Conservation (phyloP, 2,329 filamentous ascomycete species). For the Fusarium compactum region DNA sequence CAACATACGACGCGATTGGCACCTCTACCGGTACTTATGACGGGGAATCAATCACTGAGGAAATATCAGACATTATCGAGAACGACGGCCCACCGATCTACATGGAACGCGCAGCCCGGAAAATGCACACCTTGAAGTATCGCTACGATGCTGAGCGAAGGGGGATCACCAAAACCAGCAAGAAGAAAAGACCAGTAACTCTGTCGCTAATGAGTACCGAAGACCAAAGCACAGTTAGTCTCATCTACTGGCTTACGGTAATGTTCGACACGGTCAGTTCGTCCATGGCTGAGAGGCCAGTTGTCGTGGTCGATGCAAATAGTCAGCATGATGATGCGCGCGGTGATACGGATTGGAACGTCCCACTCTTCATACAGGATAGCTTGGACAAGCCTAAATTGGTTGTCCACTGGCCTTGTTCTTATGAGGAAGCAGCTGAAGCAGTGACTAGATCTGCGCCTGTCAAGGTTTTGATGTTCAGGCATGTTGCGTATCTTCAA, state of each 20-base stretch:
- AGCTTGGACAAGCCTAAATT: constrained; percentile 16
- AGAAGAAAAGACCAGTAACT: constrained; percentile 3
- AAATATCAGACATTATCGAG: constrained; percentile 32
- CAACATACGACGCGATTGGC: background rate
- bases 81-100: constrained; percentile 40
- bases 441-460: constrained; percentile 65
- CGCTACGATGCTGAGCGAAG: constrained; percentile 36
- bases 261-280: constrained; percentile 70
- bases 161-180: constrained; percentile 15
- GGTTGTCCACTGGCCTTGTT: constrained; percentile 63
- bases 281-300: constrained; percentile 58
- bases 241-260: constrained; percentile 69
- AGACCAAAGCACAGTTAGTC: constrained; percentile 60
- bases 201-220: background rate
- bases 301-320: constrained; percentile 54
- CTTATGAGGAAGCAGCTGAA: constrained; percentile 61
- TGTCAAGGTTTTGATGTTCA: constrained; percentile 69
- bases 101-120: constrained; percentile 42
- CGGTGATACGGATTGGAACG: constrained; percentile 17
- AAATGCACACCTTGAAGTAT: constrained; percentile 43
- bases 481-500: constrained; percentile 66
- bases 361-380: constrained; percentile 21
- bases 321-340: constrained; percentile 49
- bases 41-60: constrained; percentile 2
- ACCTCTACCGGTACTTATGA: background rate